These are phyloP conservation scores for Geotrichum aggregatum DNA, from an alignment of 1,139 yeast genomes.

Conservation along the genomic window DNA sequence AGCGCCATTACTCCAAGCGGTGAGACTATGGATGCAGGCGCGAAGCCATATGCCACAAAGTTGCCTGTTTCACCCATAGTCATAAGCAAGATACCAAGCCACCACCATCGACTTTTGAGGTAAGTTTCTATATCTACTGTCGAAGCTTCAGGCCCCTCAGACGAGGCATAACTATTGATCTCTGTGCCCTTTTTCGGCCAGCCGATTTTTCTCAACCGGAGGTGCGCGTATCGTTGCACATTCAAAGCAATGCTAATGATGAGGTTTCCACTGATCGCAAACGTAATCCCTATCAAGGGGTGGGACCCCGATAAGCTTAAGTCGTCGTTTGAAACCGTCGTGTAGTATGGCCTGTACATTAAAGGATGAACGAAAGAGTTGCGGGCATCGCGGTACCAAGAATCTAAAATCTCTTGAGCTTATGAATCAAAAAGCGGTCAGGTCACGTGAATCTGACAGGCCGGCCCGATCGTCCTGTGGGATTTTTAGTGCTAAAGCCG, in stretches of 20 bases:
- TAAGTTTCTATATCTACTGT: conserved; percentile 23
- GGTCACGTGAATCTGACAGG: too few relatives aligned
- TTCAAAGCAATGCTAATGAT: conserved; percentile 40
- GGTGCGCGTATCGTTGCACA: conserved; percentile 41
- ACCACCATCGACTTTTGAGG: conserved; percentile 38
- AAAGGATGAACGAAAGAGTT: too few relatives aligned
- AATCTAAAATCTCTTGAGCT: too few relatives aligned
- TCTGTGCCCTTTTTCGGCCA: conserved; percentile 1
- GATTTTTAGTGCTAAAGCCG: too few relatives aligned
- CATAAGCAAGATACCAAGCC: conserved; percentile 43
- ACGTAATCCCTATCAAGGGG: conserved; percentile 35
- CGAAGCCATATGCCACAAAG: conserved; percentile 46
- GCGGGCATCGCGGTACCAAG: too few relatives aligned
- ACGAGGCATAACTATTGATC: background rate
- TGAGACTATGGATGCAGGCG: conserved; percentile 46
- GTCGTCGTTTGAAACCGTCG: background rate
- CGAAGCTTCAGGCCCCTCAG: background rate
- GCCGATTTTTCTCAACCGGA: conserved; percentile 21
- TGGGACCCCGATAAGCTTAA: conserved; percentile 18
- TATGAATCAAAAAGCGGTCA: too few relatives aligned
- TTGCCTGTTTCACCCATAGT: conserved; percentile 45
- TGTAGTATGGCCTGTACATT: background rate
- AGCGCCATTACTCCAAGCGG: conserved; percentile 48
- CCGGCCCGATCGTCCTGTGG: too few relatives aligned
- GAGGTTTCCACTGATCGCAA: conserved; percentile 40